phyloP scores from a whole-genome alignment of 345 rosid genomes.

The thale cress (Arabidopsis thaliana) region TAIR10.1 NC_003070.9:1356501-1357000 shows the following conservation, averaged over 20 bases:
- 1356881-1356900: slow-evolving; percentile 66
- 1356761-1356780: slow-evolving; percentile 80
- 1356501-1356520: slow-evolving; percentile 81
- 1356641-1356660: slow-evolving; percentile 87
- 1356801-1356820: slow-evolving; percentile 86
- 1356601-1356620: slow-evolving; percentile 76
- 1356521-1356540: slow-evolving; percentile 90
- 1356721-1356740: slow-evolving; percentile 87
- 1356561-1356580: slow-evolving; percentile 79
- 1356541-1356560: slow-evolving; percentile 85
- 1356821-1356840: slow-evolving; percentile 86
- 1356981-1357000: slow-evolving; percentile 81
- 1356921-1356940: slow-evolving; percentile 64
- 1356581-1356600: slow-evolving; percentile 81
- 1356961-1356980: slow-evolving; percentile 86
- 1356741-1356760: slow-evolving; percentile 75
- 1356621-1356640: slow-evolving; percentile 78
- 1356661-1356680: slow-evolving; percentile 81
- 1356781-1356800: slow-evolving; percentile 77
- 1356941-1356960: slow-evolving; percentile 80
- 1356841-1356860: slow-evolving; percentile 87
- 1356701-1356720: slow-evolving; percentile 81
- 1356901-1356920: slow-evolving; percentile 69
- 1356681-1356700: slow-evolving; percentile 85
- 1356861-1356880: slow-evolving; percentile 67